Evolutionary conservation across 257 asterid genomes (phyloP).

Genomic region (Solanum verrucosum): DNA sequence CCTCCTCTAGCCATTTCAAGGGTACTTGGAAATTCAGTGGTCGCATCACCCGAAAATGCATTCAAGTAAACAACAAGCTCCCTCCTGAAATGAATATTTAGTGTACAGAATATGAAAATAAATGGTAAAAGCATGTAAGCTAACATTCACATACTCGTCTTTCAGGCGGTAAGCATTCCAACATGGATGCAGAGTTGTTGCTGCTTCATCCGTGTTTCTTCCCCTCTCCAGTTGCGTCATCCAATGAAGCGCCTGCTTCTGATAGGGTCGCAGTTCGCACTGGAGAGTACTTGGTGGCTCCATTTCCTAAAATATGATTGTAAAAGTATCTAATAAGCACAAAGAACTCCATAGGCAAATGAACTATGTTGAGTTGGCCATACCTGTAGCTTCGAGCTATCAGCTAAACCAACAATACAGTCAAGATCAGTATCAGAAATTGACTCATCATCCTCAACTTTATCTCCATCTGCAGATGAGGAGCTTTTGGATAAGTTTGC

Average conservation of each 20-base stretch:
- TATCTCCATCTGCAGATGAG: constrained; percentile 32
- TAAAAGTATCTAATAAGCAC: constrained; percentile 7
- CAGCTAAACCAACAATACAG: constrained; percentile 76
- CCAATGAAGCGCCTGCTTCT: constrained; percentile 97
- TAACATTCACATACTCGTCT: constrained; percentile 45
- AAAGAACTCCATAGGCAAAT: neutral
- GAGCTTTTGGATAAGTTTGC: constrained; percentile 31
- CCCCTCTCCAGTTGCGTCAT: constrained; percentile 85
- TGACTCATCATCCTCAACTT: constrained; percentile 60
- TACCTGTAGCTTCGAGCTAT: constrained; percentile 72
- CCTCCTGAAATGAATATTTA: constrained; percentile 47
- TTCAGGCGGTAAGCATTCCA: constrained; percentile 88
- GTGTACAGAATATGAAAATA: neutral
- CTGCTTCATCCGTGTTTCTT: constrained; percentile 53
- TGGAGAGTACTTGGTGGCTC: constrained; percentile 81
- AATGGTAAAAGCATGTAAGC: neutral
- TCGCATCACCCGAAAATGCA: constrained; percentile 89
- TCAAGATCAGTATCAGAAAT: constrained; percentile 89
- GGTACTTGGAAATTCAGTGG: constrained; percentile 83
- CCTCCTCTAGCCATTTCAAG: constrained; percentile 98
- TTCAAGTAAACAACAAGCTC: constrained; percentile 64
- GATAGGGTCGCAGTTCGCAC: constrained; percentile 90
- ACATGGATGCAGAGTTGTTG: constrained; percentile 81
- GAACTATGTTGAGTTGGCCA: constrained; percentile 1
- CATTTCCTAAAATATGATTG: constrained; percentile 56